A percentile compares a stretch with the other conserved stretches of the same genome.
These are phyloP conservation scores for Chaetomium tenue DNA, from an alignment of 495 filamentous ascomycete genomes.

Conservation along the genomic window DNA sequence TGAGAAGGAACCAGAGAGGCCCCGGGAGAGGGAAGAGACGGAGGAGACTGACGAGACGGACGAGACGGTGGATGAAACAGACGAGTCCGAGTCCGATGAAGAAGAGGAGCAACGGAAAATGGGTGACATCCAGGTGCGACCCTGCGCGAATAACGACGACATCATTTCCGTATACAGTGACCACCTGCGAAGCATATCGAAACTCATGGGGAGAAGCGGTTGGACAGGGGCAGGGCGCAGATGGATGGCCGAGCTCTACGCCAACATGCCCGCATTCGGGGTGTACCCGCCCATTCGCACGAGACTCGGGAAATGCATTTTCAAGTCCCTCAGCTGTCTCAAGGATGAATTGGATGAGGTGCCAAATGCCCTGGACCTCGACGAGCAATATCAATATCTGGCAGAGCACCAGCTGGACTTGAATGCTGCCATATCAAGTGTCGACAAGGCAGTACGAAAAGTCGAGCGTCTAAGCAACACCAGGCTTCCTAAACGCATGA, in stretches of 20 bases:
- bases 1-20: background rate
- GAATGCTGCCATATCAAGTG: background rate
- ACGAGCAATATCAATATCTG: background rate
- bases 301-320: background rate
- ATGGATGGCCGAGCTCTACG: slow-evolving; percentile 7
- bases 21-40: too few relatives aligned
- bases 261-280: background rate
- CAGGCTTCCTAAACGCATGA: background rate
- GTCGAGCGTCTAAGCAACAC: background rate
- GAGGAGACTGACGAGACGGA: background rate
- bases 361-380: slow-evolving; percentile 4
- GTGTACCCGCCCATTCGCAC: background rate
- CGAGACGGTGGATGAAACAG: background rate
- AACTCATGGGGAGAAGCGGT: slow-evolving; percentile 13
- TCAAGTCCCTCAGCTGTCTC: background rate
- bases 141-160: background rate
- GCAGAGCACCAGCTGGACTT: background rate
- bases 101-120: background rate
- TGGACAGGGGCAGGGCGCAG: slow-evolving; percentile 13
- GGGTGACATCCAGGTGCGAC: background rate
- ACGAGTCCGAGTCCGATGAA: background rate
- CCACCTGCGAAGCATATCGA: slow-evolving; percentile 9
- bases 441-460: slow-evolving; percentile 3
- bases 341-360: slow-evolving; percentile 8
- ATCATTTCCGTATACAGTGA: background rate